phyloP scores from a whole-genome alignment of 2,329 filamentous ascomycete genomes.

The Magnaporthales sp. region DNA sequence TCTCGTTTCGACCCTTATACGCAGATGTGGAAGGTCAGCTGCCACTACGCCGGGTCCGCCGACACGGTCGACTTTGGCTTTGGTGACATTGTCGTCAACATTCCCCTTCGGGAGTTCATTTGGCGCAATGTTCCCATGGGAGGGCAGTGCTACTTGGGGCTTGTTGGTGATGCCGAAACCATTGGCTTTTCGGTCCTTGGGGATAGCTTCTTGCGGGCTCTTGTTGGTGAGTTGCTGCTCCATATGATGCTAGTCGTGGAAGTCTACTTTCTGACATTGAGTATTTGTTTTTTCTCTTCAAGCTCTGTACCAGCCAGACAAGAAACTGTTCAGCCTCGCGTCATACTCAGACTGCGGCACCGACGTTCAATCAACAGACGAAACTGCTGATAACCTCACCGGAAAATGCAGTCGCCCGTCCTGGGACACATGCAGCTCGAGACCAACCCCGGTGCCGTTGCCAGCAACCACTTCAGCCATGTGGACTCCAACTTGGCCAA shows the following conservation, averaged over 20 bases:
- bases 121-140: constrained; percentile 9
- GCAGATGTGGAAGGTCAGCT: constrained; percentile 7
- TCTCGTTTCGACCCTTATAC: constrained; percentile 9
- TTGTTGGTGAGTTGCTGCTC: constrained; percentile 2
- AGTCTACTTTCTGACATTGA: background rate
- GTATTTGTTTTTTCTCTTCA: background rate
- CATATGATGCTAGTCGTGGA: background rate
- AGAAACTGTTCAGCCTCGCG: constrained; percentile 1
- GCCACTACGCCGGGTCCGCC: constrained; percentile 7
- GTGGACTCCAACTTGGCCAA: background rate
- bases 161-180: constrained; percentile 7
- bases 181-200: constrained; percentile 12
- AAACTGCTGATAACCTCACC: background rate
- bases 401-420: constrained; percentile 1
- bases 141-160: constrained; percentile 10
- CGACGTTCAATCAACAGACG: background rate
- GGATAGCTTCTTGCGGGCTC: constrained; percentile 12
- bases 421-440: constrained; percentile 3
- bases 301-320: constrained; percentile 6
- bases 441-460: constrained; percentile 3
- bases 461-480: background rate
- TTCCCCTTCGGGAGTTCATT: constrained; percentile 13
- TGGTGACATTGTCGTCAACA: constrained; percentile 10
- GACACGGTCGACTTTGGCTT: constrained; percentile 13
- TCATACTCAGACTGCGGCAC: constrained; percentile 4